A percentile compares a stretch with the other conserved stretches of the same genome.
These are phyloP conservation scores for Amanita molliuscula DNA, from an alignment of 768 basidiomycete genomes.

Conservation along the genomic window DNA sequence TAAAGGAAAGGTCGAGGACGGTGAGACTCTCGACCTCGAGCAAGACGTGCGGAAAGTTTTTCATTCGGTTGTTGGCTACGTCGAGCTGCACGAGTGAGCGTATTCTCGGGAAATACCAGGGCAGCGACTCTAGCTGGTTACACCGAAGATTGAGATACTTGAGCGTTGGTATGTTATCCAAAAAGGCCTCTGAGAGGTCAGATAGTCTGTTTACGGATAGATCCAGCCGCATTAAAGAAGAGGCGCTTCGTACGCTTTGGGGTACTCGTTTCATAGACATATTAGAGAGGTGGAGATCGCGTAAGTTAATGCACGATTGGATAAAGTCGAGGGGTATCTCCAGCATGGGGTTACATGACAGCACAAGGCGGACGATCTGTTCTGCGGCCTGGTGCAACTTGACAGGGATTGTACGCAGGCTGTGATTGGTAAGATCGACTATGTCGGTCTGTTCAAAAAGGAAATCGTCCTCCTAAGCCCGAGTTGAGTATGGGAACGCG, in stretches of 20 bases:
- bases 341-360: conserved; percentile 91
- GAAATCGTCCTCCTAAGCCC: conserved; percentile 59
- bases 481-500: background rate
- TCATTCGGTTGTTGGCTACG: conserved; percentile 94
- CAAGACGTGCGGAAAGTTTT: conserved; percentile 61
- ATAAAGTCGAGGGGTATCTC: conserved; percentile 97
- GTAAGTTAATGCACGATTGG: conserved; percentile 73
- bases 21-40: conserved; percentile 61
- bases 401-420: conserved; percentile 84
- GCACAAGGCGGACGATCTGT: conserved; percentile 72
- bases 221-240: conserved; percentile 70
- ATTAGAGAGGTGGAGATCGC: conserved; percentile 77
- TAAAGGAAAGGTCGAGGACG: conserved; percentile 93
- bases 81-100: conserved; percentile 67
- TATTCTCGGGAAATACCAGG: conserved; percentile 75
- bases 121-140: conserved; percentile 82
- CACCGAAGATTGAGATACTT: conserved; percentile 71
- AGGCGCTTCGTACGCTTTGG: conserved; percentile 65
- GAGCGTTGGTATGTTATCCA: conserved; percentile 69
- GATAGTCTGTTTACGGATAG: conserved; percentile 86
- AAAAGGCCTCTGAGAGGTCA: conserved; percentile 77
- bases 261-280: conserved; percentile 97
- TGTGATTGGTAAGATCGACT: conserved; percentile 73
- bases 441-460: conserved; percentile 60
- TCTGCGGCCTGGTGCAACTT: conserved; percentile 77